phyloP scores from a whole-genome alignment of 306 rosid genomes.

The Chamaecrista fasciculata region DNA sequence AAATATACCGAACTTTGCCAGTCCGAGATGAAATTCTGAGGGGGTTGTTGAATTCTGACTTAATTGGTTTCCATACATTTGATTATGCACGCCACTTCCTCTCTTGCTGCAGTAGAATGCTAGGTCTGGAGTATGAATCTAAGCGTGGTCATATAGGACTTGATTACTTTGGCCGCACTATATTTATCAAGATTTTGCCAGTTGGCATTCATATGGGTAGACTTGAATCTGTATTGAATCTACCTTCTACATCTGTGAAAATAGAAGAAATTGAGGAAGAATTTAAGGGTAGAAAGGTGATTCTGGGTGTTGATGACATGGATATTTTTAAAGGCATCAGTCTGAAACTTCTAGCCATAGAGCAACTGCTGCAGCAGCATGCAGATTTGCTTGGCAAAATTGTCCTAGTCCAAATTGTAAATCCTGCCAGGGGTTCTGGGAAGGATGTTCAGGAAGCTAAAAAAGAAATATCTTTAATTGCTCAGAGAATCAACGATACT shows the following conservation, averaged over 20 bases:
- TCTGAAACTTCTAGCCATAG: conserved; percentile 71
- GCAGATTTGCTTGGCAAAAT: conserved; percentile 54
- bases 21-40: conserved; percentile 77
- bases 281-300: conserved; percentile 55
- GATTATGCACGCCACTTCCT: conserved; percentile 92
- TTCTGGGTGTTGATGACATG: conserved; percentile 83
- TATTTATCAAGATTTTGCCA: conserved; percentile 76
- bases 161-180: conserved; percentile 84
- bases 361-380: conserved; percentile 70
- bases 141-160: conserved; percentile 91
- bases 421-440: conserved; percentile 86
- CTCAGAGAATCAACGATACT: conserved; percentile 55
- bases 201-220: conserved; percentile 89
- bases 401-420: conserved; percentile 76
- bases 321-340: conserved; percentile 87
- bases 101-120: conserved; percentile 94
- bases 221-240: conserved; percentile 72
- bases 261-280: conserved; percentile 65
- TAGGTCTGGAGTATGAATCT: conserved; percentile 84
- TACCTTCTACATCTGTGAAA: conserved; percentile 54
- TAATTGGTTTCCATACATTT: conserved; percentile 86
- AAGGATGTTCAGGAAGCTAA: conserved; percentile 79
- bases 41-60: conserved; percentile 75
- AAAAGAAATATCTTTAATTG: conserved; percentile 58
- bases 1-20: conserved; percentile 76